Percentiles rank a stretch among this genome's conserved stretches.
phyloP scores from a whole-genome alignment of 1,284 basidiomycete genomes.

The Chalciporus sp. region DNA sequence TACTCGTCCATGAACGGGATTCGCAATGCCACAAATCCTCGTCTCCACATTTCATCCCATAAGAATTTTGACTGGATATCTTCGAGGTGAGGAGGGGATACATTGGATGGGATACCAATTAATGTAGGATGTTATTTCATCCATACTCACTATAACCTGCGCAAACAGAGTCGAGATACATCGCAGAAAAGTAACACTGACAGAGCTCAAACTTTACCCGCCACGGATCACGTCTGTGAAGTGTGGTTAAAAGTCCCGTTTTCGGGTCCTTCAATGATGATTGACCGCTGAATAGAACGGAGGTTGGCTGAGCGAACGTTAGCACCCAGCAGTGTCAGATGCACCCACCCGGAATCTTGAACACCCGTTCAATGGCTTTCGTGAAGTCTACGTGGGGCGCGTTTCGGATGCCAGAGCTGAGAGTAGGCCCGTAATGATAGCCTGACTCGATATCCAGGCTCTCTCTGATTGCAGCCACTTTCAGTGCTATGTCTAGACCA shows the following conservation, averaged over 20 bases:
- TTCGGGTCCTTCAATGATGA: not conserved
- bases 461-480: conserved; percentile 12
- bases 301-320: not conserved
- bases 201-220: not conserved
- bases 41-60: too few relatives aligned
- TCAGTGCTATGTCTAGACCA: conserved; percentile 11
- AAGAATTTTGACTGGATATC: too few relatives aligned
- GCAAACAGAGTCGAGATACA: not conserved
- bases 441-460: not conserved
- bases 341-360: too few relatives aligned
- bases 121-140: not conserved
- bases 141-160: not conserved
- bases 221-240: too few relatives aligned
- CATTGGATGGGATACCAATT: not conserved
- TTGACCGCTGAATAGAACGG: not conserved
- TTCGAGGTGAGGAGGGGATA: too few relatives aligned
- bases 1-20: too few relatives aligned
- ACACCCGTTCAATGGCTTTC: not conserved
- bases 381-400: not conserved
- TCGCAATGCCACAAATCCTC: too few relatives aligned
- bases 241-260: not conserved
- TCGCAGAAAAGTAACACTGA: not conserved
- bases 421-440: not conserved
- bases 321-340: too few relatives aligned
- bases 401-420: not conserved